These are phyloP conservation scores for Trichosphaerium sp. DNA, from an alignment of 78 protist species.

Conservation along the genomic window DNA sequence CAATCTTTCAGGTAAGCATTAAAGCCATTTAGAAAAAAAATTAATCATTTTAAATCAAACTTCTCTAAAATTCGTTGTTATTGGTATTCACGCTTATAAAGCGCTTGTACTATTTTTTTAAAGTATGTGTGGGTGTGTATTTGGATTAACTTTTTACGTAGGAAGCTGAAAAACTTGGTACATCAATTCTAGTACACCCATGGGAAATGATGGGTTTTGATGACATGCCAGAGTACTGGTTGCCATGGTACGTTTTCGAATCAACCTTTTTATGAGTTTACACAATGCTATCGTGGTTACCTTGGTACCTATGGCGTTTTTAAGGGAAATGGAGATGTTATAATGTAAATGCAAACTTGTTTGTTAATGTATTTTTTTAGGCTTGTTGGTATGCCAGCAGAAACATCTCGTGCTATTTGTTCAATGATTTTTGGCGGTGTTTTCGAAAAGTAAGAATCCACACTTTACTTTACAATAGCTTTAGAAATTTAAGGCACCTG, in stretches of 20 bases:
- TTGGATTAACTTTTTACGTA: neutral
- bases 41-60: neutral
- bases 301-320: too few relatives aligned
- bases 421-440: slow-evolving; percentile 76
- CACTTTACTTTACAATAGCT: neutral
- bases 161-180: slow-evolving; percentile 23
- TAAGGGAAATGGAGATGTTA: too few relatives aligned
- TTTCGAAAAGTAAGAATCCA: slow-evolving; percentile 30
- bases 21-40: too few relatives aligned
- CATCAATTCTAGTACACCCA: slow-evolving; percentile 82
- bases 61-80: neutral
- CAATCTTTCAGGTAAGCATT: slow-evolving; percentile 46
- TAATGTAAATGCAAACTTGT: neutral
- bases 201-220: slow-evolving; percentile 76
- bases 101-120: neutral
- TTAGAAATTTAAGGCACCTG: neutral
- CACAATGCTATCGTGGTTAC: too few relatives aligned
- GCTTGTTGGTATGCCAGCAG: slow-evolving; percentile 92
- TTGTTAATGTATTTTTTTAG: slow-evolving; percentile 31
- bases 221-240: slow-evolving; percentile 42
- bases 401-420: slow-evolving; percentile 80
- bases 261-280: too few relatives aligned
- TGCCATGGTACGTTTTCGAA: slow-evolving; percentile 26
- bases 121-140: neutral
- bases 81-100: neutral